Conservation (phyloP, 176 grass and related monocot species). For the Thalia dealbata region DNA sequence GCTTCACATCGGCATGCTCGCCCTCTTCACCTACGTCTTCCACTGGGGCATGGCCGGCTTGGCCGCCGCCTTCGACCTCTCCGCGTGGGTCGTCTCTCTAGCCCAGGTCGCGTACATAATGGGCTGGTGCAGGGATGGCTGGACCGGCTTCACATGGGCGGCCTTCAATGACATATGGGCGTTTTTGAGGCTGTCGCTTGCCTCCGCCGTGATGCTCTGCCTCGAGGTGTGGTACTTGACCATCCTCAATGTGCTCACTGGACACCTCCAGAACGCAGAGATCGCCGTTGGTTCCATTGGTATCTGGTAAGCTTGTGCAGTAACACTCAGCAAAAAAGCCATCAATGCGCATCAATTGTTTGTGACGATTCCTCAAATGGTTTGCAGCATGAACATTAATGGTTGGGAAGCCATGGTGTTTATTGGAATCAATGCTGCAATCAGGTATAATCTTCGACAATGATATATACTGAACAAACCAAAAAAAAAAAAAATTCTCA, state of each 20-base stretch:
- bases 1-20: constrained; percentile 13
- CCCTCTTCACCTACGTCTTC: constrained; percentile 29
- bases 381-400: constrained; percentile 54
- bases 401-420: constrained; percentile 52
- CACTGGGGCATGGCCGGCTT: constrained; percentile 25
- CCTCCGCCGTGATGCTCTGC: constrained; percentile 56
- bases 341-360: background rate
- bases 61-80: constrained; percentile 21
- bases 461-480: background rate
- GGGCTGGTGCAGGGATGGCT: constrained; percentile 47
- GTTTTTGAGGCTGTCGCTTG: constrained; percentile 40
- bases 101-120: constrained; percentile 37
- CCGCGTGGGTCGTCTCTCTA: constrained; percentile 27
- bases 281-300: constrained; percentile 45
- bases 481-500: background rate
- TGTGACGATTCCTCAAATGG: background rate
- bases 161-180: constrained; percentile 29
- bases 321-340: background rate
- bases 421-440: constrained; percentile 48
- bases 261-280: constrained; percentile 31
- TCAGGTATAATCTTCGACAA: constrained; percentile 23
- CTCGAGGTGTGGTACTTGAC: constrained; percentile 56
- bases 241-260: constrained; percentile 37
- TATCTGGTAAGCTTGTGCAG: constrained; percentile 22
- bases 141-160: constrained; percentile 32